Base-by-base conservation (phyloP, 257 asterid species). In the Parsonsia alboflavescens region DNA sequence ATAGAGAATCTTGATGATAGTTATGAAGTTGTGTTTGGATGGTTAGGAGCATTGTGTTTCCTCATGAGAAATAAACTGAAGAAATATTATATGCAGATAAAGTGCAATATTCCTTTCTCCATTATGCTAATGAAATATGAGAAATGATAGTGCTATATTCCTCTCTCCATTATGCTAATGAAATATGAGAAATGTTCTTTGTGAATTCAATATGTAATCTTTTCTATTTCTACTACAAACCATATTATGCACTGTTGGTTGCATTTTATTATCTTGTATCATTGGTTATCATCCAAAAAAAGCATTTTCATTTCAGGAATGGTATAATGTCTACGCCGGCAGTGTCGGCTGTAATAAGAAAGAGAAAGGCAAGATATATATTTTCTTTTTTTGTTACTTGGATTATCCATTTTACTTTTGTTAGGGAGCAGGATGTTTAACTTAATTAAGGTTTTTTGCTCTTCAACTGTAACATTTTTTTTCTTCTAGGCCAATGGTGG, bases 311-410 rank as follows among this genome's bases (percentile, higher is more conserved):
- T 75, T 84, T 78, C 85, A 95, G 98, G 94, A 96, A 92, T 39
- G 98, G 96, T 70, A 84, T 95, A 71, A 36, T 95, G 88, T 95
- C 98, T 19, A 95, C 99, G 5, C 97, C 97, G 67, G 98, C 98
- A 70, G 97, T 95, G 70, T 95, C 98, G 67, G 98, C 99, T 78
- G 93, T 95, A 62, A 95, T 90, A 87, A 86, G 98, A 82, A 92
- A 89, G 86, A 90, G 96, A 85, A 79, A 92, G 94, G 99, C 80
- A 85, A 67, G 63, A 54, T n/a, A n/a, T n/a, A n/a, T n/a, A n/a
- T n/a, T n/a, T n/a, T 42, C 76, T 21, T 64, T 48, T 26, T 73
- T 75, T 57, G 49, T 59, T 24, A 70, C 78, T n/a, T 66, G 71
- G 75, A 63, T 59, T 58, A 72, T 15, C 22, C 58, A 75, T 63